phyloP scores from a whole-genome alignment of 306 rosid species.

The Senna tora region DNA sequence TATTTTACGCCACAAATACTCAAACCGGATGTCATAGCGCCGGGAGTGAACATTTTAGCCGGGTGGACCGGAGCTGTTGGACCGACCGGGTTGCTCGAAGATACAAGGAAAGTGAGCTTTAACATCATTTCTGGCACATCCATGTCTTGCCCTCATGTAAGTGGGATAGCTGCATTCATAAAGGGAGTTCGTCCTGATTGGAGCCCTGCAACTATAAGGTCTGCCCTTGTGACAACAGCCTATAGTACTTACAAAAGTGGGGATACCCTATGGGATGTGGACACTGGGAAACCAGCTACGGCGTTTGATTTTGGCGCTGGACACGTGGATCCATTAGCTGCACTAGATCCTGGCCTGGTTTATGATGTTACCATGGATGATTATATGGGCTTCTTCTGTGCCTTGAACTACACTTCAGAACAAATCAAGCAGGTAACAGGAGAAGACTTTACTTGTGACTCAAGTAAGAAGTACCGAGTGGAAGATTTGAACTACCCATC shows the following conservation, averaged over 20 bases:
- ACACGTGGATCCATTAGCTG: slow-evolving; percentile 79
- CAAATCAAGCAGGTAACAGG: slow-evolving; percentile 58
- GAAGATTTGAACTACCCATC: slow-evolving; percentile 88
- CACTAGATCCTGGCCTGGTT: slow-evolving; percentile 92
- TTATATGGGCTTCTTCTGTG: slow-evolving; percentile 81
- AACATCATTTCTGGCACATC: slow-evolving; percentile 90
- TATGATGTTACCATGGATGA: slow-evolving; percentile 64
- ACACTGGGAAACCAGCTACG: slow-evolving; percentile 52
- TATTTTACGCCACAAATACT: slow-evolving; percentile 65
- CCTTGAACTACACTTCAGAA: slow-evolving; percentile 58
- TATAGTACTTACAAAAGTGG: slow-evolving; percentile 67
- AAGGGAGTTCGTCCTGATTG: slow-evolving; percentile 81
- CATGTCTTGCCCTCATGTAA: slow-evolving; percentile 96
- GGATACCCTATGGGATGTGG: slow-evolving; percentile 56
- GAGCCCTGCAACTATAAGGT: slow-evolving; percentile 89
- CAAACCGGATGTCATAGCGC: slow-evolving; percentile 93
- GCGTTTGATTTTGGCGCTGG: slow-evolving; percentile 91
- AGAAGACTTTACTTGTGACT: slow-evolving; percentile 54
- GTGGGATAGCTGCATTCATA: slow-evolving; percentile 80
- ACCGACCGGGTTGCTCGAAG: slow-evolving; percentile 60
- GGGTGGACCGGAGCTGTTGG: slow-evolving; percentile 81
- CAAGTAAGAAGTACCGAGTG: slow-evolving; percentile 60
- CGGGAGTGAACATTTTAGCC: slow-evolving; percentile 94
- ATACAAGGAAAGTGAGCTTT: slow-evolving; percentile 65
- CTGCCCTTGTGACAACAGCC: slow-evolving; percentile 96